phyloP scores from a whole-genome alignment of 208 protist genomes.

The Leptomonas seymouri region DNA sequence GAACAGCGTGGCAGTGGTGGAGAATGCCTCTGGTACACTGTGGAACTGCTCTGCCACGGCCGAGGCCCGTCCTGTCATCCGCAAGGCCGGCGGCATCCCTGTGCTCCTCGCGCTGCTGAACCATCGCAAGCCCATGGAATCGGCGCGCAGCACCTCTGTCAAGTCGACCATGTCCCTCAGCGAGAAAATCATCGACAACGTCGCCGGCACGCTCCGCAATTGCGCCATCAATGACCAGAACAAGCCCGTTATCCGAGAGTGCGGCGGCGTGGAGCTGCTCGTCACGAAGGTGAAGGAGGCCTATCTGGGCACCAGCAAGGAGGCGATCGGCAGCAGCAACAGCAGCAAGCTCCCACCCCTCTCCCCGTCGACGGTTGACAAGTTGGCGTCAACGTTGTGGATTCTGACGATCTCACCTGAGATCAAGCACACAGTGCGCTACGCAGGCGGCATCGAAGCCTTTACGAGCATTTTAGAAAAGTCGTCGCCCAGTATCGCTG shows the following conservation, averaged over 20 bases:
- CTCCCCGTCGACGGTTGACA: conserved; percentile 78
- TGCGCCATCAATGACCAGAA: conserved; percentile 94
- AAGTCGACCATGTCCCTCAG: conserved; percentile 35
- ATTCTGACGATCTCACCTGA: conserved; percentile 90
- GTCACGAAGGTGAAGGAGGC: conserved; percentile 64
- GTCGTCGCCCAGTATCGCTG: conserved; percentile 57
- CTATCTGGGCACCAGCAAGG: conserved; percentile 22
- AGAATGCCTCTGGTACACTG: conserved; percentile 92
- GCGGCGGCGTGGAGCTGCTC: conserved; percentile 83
- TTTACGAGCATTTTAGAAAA: conserved; percentile 66
- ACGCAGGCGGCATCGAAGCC: conserved; percentile 74
- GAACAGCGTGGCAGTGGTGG: conserved; percentile 75
- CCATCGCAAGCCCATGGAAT: conserved; percentile 39
- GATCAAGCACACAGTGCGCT: conserved; percentile 87
- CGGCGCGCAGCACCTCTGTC: conserved; percentile 4
- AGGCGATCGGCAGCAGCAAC: not conserved
- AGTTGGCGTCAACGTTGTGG: conserved; percentile 90
- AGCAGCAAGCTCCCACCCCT: conserved; percentile 14
- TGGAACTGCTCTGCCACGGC: conserved; percentile 93
- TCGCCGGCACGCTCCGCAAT: conserved; percentile 90
- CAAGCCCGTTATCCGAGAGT: conserved; percentile 86
- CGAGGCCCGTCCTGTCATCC: conserved; percentile 83
- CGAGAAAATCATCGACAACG: conserved; percentile 92
- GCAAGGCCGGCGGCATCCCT: conserved; percentile 83
- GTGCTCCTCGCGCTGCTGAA: conserved; percentile 76